Conservation (phyloP, 2,329 filamentous ascomycete genomes). For the Alternaria sp. region DNA sequence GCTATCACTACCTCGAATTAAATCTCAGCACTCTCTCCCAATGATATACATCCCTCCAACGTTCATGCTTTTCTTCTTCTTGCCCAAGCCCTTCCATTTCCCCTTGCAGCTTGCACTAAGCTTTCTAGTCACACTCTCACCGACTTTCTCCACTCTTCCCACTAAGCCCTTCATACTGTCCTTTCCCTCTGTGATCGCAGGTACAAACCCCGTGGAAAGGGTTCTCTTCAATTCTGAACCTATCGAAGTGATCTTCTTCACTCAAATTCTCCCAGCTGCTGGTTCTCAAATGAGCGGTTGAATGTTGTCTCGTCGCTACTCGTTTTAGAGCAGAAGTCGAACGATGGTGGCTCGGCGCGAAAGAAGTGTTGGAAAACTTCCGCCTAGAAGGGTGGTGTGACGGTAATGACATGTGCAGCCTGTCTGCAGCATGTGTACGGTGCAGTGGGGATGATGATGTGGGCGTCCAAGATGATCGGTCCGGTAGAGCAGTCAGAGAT, state of each 20-base stretch:
- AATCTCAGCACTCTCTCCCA: neutral
- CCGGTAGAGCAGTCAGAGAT: too few relatives aligned
- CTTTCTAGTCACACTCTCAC: neutral
- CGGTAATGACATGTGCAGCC: neutral
- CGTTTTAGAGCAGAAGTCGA: neutral
- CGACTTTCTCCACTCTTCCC: neutral
- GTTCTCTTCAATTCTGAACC: slow-evolving; percentile 4
- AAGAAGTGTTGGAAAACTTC: neutral
- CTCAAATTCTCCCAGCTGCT: slow-evolving; percentile 1
- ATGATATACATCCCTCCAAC: neutral
- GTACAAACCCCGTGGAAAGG: neutral
- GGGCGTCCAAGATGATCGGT: neutral
- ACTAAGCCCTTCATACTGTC: neutral
- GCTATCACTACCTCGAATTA: neutral
- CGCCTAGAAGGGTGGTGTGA: neutral
- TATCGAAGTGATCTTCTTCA: neutral
- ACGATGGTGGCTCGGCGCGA: neutral
- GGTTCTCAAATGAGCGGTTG: neutral
- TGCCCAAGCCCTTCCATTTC: neutral
- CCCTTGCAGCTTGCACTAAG: slow-evolving; percentile 1
- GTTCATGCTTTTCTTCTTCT: neutral
- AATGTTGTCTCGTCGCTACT: neutral
- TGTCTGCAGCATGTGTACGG: neutral
- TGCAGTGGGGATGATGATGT: neutral
- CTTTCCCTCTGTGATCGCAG: neutral